Base-by-base conservation (phyloP, 2,329 filamentous ascomycete genomes). In the Colletotrichum sp. region DNA sequence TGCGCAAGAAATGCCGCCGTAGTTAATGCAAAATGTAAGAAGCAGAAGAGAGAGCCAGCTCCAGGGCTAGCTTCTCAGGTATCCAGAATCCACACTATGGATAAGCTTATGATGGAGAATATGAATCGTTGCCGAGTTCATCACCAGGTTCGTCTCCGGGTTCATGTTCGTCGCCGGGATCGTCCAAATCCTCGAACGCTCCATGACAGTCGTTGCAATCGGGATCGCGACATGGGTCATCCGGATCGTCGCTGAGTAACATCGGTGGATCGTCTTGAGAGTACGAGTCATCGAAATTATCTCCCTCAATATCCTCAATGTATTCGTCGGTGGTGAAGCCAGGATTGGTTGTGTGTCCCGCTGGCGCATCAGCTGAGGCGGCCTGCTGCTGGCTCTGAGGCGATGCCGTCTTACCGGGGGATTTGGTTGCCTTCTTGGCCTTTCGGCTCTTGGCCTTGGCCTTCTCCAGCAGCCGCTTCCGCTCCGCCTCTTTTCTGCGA, bases 381-480 rank as follows among this genome's bases (percentile, higher is more conserved):
- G 79, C 79, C 30, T 80, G 75, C 10, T 80, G 75, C 55, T 79
- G 80, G 16, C 78, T 78, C 10, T 79, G 65, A 28, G 70, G 32
- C 38, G 70, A 60, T 61, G 58, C 73, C 18, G 78, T 71, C 82
- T 92, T 93, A 3, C 86, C 84, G n/a, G 88, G 84, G 73, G 90
- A 89, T 83, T 97, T 98, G 79, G 88, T 91, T 30, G 90, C 90
- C 87, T 98, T 98, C 88, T 95, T 98, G 66, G 93, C 93, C 86
- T 98, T 98, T 36, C 96, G 91, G 68, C 94, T 94, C 87, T 98
- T 98, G 87, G 96, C 95, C 87, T 98, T 98, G 26, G 96, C 96
- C 85, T 98, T 98, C 82, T 98, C 96, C 71, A 98, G 85, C 36
- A 98, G 87, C 65, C 96, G 90, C 77, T 94, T 92, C 81, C 96